Conservation (phyloP, 169 alveolate genomes). For the Cryptosporidium tyzzeri region DNA sequence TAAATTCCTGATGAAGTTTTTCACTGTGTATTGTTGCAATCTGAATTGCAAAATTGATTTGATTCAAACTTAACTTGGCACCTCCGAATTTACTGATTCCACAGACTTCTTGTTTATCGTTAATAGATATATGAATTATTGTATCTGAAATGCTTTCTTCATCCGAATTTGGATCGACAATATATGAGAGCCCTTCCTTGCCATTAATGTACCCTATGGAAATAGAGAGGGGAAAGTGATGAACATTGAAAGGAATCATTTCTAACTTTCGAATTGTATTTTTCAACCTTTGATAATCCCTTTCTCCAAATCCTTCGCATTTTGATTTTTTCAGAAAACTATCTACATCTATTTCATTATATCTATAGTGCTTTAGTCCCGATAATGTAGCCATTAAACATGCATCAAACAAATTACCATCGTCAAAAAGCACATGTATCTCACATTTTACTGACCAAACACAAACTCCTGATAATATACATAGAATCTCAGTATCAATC, state of each 20-base stretch:
- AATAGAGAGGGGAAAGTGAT: conserved; percentile 68
- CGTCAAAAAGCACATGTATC: conserved; percentile 36
- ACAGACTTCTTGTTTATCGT: conserved; percentile 40
- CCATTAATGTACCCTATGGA: conserved; percentile 31
- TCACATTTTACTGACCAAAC: conserved; percentile 65
- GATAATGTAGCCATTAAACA: conserved; percentile 62
- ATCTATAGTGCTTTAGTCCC: conserved; percentile 47
- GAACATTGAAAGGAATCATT: conserved; percentile 61
- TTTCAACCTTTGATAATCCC: conserved; percentile 35
- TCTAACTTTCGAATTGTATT: conserved; percentile 36
- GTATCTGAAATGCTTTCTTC: conserved; percentile 47
- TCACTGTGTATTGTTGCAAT: conserved; percentile 53
- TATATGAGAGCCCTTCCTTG: conserved; percentile 50
- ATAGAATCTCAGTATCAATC: conserved; percentile 60
- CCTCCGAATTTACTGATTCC: conserved; percentile 63
- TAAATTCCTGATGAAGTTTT: conserved; percentile 42
- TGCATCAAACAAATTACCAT: conserved; percentile 65
- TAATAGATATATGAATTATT: conserved; percentile 37
- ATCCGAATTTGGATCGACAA: conserved; percentile 58
- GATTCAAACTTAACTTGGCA: conserved; percentile 23
- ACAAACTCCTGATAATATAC: conserved; percentile 64
- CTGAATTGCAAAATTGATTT: conserved; percentile 56
- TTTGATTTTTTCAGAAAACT: conserved; percentile 33
- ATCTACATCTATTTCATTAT: conserved; percentile 2
- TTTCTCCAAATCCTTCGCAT: background rate